These are phyloP conservation scores for Kodamaea neixiangensis DNA, from an alignment of 805 yeast genomes.

Conservation along the genomic window DNA sequence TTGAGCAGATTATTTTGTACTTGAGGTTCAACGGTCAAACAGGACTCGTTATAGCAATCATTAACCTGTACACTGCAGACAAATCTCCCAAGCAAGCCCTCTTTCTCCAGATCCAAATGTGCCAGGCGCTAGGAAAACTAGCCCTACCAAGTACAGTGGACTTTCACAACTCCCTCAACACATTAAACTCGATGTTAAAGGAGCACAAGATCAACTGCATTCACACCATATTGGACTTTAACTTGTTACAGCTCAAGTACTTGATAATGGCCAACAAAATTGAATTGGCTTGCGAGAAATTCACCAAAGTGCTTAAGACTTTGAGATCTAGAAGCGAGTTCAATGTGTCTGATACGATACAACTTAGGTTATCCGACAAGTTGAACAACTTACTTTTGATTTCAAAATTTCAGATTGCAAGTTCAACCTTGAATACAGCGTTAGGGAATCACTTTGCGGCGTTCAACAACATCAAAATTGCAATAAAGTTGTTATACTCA, in stretches of 20 bases:
- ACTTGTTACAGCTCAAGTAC: slow-evolving; percentile 33
- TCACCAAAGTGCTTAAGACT: slow-evolving; percentile 22
- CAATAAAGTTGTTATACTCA: slow-evolving; percentile 55
- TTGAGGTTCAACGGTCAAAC: slow-evolving; percentile 30
- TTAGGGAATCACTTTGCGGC: slow-evolving; percentile 27
- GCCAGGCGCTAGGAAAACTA: slow-evolving; percentile 12
- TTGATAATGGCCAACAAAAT: slow-evolving; percentile 20
- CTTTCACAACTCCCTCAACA: slow-evolving; percentile 19
- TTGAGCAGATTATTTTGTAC: slow-evolving; percentile 21
- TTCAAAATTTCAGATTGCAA: slow-evolving; percentile 37
- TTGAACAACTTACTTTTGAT: slow-evolving; percentile 30
- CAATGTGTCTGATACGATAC: slow-evolving; percentile 17
- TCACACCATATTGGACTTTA: slow-evolving; percentile 24
- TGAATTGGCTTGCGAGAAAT: slow-evolving; percentile 23
- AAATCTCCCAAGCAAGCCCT: slow-evolving; percentile 12
- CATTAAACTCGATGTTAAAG: slow-evolving; percentile 18
- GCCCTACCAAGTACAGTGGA: neutral
- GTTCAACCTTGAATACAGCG: slow-evolving; percentile 25
- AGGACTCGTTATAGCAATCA: slow-evolving; percentile 14
- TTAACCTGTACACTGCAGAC: slow-evolving; percentile 15
- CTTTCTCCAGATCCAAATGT: slow-evolving; percentile 12
- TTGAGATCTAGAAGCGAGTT: slow-evolving; percentile 32
- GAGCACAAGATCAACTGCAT: slow-evolving; percentile 8
- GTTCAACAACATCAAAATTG: slow-evolving; percentile 44
- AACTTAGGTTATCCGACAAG: slow-evolving; percentile 17